Base-by-base conservation (phyloP, 176 grass and related monocot species). In the Triticum monococcum region DNA sequence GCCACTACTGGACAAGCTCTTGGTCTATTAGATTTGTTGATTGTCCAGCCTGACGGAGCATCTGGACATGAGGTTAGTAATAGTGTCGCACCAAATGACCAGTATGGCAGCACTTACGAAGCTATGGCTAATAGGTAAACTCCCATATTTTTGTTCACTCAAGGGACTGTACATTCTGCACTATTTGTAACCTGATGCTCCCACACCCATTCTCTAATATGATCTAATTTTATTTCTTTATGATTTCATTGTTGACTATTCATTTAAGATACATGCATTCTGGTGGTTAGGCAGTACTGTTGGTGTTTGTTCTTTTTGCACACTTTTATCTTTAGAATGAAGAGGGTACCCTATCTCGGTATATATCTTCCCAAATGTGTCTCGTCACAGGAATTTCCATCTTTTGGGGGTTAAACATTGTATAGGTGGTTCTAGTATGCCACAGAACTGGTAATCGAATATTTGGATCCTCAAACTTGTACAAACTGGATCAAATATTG, bases 111-210 rank as follows among this genome's bases (percentile, higher is more conserved):
- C 31, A 36, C 66, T 89, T 12, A 12, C 57, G 87, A 89, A 71
- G 66, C 56, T 80, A 70, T 84, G 75, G 41, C 50, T 24, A 85
- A 89, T 80, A 89, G 81, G 87, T 89, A 79, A 24, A n/a, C 41
- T n/a, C 24, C 70, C 22, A 64, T 73, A 63, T 30, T 31, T 65
- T 81, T 80, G 14, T 30, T 30, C 23, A 46, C 46, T 64, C 78
- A 45, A 25, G 61, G 40, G 26, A 45, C 61, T 30, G 56, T 25
- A 6, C 23, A 6, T 10, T 23, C 36, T 71, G 9, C 68, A 41
- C 68, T 41, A 24, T 72, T 41, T 64, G 26, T 80, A 64, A 13
- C 61, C 24, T 80, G 23, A 65, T 45, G 33, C n/a, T 18, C 24
- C 13, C 24, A 45, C 4, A 18, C 40, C 77, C 37, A 80, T 66